A percentile compares a stretch with the other conserved stretches of the same genome.
Conservation (phyloP, 2,329 filamentous ascomycete genomes). For the Trichophyton verrucosum region DNA sequence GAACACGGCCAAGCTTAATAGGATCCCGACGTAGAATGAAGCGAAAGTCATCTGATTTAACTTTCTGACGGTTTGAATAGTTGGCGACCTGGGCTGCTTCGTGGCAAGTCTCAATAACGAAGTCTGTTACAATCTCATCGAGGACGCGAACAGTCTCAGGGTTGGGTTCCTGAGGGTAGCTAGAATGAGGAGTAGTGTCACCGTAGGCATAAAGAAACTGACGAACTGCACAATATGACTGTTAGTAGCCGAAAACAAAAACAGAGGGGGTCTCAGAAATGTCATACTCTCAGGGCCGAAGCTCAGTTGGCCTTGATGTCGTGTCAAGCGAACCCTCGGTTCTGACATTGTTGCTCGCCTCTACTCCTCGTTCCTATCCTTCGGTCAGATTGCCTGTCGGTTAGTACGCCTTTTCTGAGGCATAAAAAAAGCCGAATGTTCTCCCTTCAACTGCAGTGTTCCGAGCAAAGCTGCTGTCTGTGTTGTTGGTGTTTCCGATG, state of each 20-base stretch:
- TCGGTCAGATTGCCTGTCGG: too few relatives aligned
- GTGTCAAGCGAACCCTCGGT: constrained; percentile 61
- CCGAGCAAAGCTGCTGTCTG: too few relatives aligned
- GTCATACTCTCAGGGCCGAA: constrained; percentile 57
- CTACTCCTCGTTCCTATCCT: background rate
- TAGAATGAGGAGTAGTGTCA: constrained; percentile 36
- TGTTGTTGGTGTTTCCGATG: background rate
- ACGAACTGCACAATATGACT: constrained; percentile 21
- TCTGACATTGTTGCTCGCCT: constrained; percentile 46
- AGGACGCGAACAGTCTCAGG: constrained; percentile 74
- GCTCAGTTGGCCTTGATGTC: constrained; percentile 74
- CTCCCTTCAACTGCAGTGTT: too few relatives aligned
- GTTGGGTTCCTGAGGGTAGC: constrained; percentile 65
- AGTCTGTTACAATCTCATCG: constrained; percentile 93
- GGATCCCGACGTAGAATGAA: constrained; percentile 82
- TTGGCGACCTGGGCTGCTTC: constrained; percentile 74
- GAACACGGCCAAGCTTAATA: constrained; percentile 73
- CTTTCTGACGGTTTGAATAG: constrained; percentile 82
- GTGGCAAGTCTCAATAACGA: constrained; percentile 87
- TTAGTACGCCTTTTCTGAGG: too few relatives aligned
- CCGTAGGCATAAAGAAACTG: constrained; percentile 35
- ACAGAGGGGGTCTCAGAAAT: background rate
- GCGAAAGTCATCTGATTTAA: constrained; percentile 96
- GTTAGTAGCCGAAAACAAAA: background rate
- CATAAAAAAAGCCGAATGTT: too few relatives aligned